Base-by-base conservation (phyloP, 106 monocot genomes). In the Acorus gramineus region DNA sequence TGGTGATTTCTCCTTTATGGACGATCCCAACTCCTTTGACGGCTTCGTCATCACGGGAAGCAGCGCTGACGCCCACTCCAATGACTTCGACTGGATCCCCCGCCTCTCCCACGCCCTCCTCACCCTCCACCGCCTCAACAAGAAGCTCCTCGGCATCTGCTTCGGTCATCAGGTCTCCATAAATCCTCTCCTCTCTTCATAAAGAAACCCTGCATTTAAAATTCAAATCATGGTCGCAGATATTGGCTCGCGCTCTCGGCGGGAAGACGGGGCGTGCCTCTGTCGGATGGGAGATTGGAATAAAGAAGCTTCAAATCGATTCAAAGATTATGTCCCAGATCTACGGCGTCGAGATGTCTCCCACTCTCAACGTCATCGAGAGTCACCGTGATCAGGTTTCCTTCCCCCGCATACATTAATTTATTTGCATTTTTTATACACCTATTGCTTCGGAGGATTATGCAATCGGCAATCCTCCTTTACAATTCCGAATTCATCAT, bases 31-130 rank as follows among this genome's bases (percentile, higher is more conserved):
- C 8, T 11, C 12, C 53, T 76, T 52, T 47, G 76, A 76, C 28
- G 69, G 62, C 8, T 76, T 70, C 76, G 69, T 76, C 62, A 63
- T 76, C 44, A 76, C 76, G 50, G 76, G 76, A 5, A 76, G 76
- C 64, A 58, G 59, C 10, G 70, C 70, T 5, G 76, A 76, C 57
- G 76, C 76, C 28, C 76, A 76, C 52, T 57, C 69, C 12, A 51
- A 46, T 6, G 57, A 59, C 8, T 44, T 28, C 28, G 28, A 28
- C 28, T 28, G 28, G 28, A 28, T 68, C 43, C 42, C 45, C 11
- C 9, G 67, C 7, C 67, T 56, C 59, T 42, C 28, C 11, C 51
- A 52, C 52, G 70, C 8, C 28, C 5, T 61, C 11, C 2, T 4
- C 2, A n/a, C 52, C 46, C 28, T 56, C 42, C 6, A 70, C 11